Evolutionary conservation across 1,284 basidiomycete species (phyloP).

Genomic region (Trichosporon sp.): DNA sequence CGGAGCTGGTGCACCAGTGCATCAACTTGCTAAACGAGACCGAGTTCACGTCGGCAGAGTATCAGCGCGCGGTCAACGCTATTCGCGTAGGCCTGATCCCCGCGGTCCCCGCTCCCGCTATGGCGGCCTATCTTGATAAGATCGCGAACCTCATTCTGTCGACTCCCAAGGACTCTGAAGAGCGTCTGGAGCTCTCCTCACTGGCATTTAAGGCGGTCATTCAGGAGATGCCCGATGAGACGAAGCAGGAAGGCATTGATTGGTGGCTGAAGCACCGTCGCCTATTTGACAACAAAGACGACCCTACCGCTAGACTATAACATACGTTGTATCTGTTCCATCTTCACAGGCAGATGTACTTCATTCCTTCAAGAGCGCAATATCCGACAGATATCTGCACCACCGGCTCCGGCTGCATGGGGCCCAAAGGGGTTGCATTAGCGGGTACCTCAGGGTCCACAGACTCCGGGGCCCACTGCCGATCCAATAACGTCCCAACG

Average conservation of each 20-base stretch:
- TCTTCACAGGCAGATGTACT: neutral
- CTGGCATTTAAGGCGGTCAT: conserved; percentile 30
- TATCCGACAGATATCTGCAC: too few relatives aligned
- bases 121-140: conserved; percentile 26
- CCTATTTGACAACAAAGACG: conserved; percentile 11
- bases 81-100: conserved; percentile 22
- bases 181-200: conserved; percentile 22
- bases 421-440: too few relatives aligned
- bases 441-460: neutral
- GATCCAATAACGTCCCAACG: neutral
- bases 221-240: conserved; percentile 29
- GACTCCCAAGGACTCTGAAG: conserved; percentile 13
- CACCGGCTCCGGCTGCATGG: too few relatives aligned
- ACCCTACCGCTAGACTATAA: conserved; percentile 1
- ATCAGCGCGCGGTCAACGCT: conserved; percentile 11
- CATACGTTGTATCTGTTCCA: neutral
- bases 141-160: conserved; percentile 21
- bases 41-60: conserved; percentile 11
- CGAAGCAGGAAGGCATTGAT: conserved; percentile 27
- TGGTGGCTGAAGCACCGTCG: conserved; percentile 36
- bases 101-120: conserved; percentile 9
- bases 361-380: too few relatives aligned
- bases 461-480: neutral
- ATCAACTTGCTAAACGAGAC: conserved; percentile 5
- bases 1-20: conserved; percentile 10